Evolutionary conservation across 257 asterid species (phyloP), one percentile per base, ranked within the genome.

Genomic region (Gentiana macrophylla): DNA sequence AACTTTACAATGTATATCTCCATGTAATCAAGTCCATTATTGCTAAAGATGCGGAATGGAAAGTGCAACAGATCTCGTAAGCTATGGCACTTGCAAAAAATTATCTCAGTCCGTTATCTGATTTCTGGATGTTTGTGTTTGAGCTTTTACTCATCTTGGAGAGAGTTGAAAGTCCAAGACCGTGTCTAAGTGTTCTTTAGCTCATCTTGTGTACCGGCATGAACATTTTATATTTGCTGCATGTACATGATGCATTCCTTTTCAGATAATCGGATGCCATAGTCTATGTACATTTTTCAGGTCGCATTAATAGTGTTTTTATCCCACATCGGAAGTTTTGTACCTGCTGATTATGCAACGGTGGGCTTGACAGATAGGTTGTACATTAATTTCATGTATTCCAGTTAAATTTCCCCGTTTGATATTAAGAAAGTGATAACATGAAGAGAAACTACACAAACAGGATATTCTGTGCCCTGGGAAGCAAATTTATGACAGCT

Each of bases 321-420:
- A 70, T 83, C 98, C 50, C 98, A 87, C 66, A 71, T 91, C 62
- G 97, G 97, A 76, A 84, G 98, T 77, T 91, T 78, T 72, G 94
- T 91, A 65, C 97, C 98, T 48, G 98, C 98, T 54, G 98, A 91
- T 78, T 81, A 92, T 66, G 98, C 98, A 53, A 78, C 75, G 44
- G 97, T 91, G 78, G 98, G 97, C 57, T 71, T 91, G 78, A 91
- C 98, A 32, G 98, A 91, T 73, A 87, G 98, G 98, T 82, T 32
- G 12, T 51, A 58, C 41, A 45, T 60, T 67, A 64, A 54, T 55
- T 35, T 51, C 68, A 49, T 50, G 34, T 8, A 12, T 47, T 66
- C 53, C 46, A 10, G 10, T 49, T 57, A 12, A 53, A 50, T 65
- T 34, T 57, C 35, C 61, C 47, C 37, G 32, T 47, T 56, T 9